Evolutionary conservation across 495 filamentous ascomycete species (phyloP).

Genomic region (Xylaria cubensis): DNA sequence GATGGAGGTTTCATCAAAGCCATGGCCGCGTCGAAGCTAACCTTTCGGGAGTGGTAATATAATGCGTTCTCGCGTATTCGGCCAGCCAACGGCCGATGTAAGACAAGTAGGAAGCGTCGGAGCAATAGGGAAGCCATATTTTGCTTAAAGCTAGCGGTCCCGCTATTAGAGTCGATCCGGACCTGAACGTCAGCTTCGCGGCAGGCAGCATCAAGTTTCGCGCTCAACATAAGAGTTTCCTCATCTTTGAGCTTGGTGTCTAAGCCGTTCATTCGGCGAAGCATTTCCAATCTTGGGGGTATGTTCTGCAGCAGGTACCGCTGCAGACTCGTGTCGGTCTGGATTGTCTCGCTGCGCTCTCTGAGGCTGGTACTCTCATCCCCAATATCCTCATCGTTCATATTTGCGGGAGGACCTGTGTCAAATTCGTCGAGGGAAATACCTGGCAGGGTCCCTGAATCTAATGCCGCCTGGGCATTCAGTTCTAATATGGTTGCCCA

Average conservation of each 20-base stretch:
- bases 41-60: conserved; percentile 37
- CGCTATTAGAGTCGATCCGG: not conserved
- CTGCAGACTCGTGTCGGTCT: conserved; percentile 20
- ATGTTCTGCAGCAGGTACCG: conserved; percentile 2
- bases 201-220: conserved; percentile 4
- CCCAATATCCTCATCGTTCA: conserved; percentile 44
- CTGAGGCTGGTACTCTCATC: not conserved
- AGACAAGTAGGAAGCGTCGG: conserved; percentile 55
- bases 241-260: not conserved
- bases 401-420: conserved; percentile 56
- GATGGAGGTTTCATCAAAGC: conserved; percentile 27
- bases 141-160: not conserved
- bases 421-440: conserved; percentile 54
- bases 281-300: conserved; percentile 13
- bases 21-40: conserved; percentile 35
- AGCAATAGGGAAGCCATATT: conserved; percentile 33
- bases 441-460: conserved; percentile 59
- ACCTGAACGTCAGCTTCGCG: not conserved
- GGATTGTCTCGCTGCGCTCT: not conserved
- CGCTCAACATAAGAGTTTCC: not conserved
- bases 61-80: conserved; percentile 30
- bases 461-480: conserved; percentile 56
- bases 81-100: conserved; percentile 32
- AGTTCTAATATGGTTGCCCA: conserved; percentile 61
- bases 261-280: conserved; percentile 15